These are phyloP conservation scores for Benincasa hispida DNA, from an alignment of 306 rosid species.

Conservation along the genomic window DNA sequence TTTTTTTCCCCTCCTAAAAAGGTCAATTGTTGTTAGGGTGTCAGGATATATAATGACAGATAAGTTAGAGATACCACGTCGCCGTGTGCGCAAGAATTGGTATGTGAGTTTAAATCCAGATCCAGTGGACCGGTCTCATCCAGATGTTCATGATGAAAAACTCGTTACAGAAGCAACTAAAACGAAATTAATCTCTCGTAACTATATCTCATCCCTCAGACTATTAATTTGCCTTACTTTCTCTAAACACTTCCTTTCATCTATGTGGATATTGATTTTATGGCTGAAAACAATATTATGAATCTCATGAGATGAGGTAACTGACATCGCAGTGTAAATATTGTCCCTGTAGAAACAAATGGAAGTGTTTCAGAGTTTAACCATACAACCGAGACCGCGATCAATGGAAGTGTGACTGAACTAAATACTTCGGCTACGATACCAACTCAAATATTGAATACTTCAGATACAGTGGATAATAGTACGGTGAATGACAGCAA, in stretches of 20 bases:
- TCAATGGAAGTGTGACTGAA: conserved; percentile 22
- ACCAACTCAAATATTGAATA: conserved; percentile 4
- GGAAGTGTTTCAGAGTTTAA: conserved; percentile 25
- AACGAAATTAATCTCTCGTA: conserved; percentile 34
- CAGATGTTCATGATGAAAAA: conserved; percentile 75
- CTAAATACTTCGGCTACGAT: conserved; percentile 14
- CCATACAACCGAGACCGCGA: conserved; percentile 20
- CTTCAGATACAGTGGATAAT: conserved; percentile 14
- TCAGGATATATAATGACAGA: conserved; percentile 96
- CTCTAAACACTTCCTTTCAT: neutral
- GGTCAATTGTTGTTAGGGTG: conserved; percentile 38
- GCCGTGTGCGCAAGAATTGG: conserved; percentile 78
- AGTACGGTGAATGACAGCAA: conserved; percentile 19
- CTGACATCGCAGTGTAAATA: conserved; percentile 10
- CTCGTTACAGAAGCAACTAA: conserved; percentile 48
- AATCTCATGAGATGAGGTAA: neutral
- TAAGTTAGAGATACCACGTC: conserved; percentile 78
- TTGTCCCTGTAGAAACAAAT: conserved; percentile 37
- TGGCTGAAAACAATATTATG: conserved; percentile 5
- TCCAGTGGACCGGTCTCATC: conserved; percentile 82
- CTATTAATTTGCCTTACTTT: neutral
- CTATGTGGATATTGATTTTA: conserved; percentile 1
- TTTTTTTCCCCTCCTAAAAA: neutral
- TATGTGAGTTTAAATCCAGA: conserved; percentile 54
- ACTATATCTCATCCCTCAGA: conserved; percentile 15